A percentile compares a stretch with the other conserved stretches of the same genome.
phyloP scores from a whole-genome alignment of 139 green algal genomes.

The Gonium pectorale region DNA sequence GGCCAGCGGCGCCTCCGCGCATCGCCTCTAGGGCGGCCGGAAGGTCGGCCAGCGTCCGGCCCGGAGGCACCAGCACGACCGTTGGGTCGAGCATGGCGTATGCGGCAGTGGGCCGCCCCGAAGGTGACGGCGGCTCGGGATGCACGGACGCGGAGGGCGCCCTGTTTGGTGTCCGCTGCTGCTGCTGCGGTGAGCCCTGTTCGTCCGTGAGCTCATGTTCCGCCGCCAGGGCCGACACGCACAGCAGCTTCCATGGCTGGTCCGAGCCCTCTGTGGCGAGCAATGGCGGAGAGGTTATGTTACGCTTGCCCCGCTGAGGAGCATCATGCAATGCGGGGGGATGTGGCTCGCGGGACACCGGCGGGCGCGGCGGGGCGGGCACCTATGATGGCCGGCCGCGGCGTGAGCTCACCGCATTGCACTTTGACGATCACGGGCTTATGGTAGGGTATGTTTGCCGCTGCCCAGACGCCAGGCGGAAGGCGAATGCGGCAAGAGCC shows the following conservation, averaged over 20 bases:
- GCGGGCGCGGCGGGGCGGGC: no score
- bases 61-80: not conserved
- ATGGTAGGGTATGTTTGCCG: slow-evolving; percentile 35
- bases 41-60: not conserved
- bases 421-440: slow-evolving; percentile 34
- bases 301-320: no score
- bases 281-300: not conserved
- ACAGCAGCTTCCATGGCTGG: slow-evolving; percentile 21
- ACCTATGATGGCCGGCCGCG: no score
- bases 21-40: not conserved
- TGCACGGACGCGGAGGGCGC: no score
- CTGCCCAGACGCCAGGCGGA: slow-evolving; percentile 7
- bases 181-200: not conserved
- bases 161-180: not conserved
- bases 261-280: not conserved
- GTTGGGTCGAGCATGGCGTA: slow-evolving; percentile 9
- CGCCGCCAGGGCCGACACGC: not conserved
- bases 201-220: not conserved
- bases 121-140: no score
- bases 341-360: no score
- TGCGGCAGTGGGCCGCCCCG: no score
- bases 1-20: no score
- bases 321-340: no score
- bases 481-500: slow-evolving; percentile 43
- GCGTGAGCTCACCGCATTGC: not conserved